Evolutionary conservation across 768 basidiomycete genomes (phyloP), one percentile per base, ranked within the genome.

Genomic region (Basidioascus undulatus): DNA sequence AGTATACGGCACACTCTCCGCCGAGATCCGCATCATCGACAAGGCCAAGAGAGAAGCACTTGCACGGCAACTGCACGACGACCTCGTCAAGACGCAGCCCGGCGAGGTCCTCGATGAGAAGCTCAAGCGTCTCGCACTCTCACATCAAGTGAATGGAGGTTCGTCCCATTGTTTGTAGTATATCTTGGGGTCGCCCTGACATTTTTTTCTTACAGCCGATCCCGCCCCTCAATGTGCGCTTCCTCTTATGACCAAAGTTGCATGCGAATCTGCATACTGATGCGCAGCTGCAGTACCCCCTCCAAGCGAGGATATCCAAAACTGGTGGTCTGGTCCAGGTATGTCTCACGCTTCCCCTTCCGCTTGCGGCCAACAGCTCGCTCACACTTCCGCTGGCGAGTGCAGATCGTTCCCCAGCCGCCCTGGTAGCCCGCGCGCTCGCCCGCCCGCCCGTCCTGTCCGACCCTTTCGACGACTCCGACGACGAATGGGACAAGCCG

Each of bases 1-100:
- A 82, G 89, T 98, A 4, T 89, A 78, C 50, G 82, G 72, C 5
- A 58, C 83, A 6, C 86, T 92, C 59, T 65, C 70, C 38, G 73
- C 74, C 2, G 68, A 74, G 39, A 70, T 94, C 15, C 69, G 78
- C 32, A 67, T 76, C 18, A 65, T 98, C 30, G 84, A 98, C 55
- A 57, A 70, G 13, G 64, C 61, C 3, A 92, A 83, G 58, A 74
- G 72, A 45, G 66, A 69, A 1, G 65, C 68, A 4, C 59, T 94
- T 16, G 19, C 42, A 5, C 5, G 13, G 8, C 11, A 32, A 25
- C 20, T 46, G 37, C 40, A 44, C 20, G n/a, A n/a, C n/a, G n/a
- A n/a, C n/a, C n/a, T n/a, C n/a, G n/a, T n/a, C 32, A 43, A 47
- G 26, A 46, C 44, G 32, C 46, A 48, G 38, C 46, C 54, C 6